Evolutionary conservation across 768 basidiomycete species (phyloP), one percentile per base, ranked within the genome.

Genomic region (Coprinopsis strossmayeri): DNA sequence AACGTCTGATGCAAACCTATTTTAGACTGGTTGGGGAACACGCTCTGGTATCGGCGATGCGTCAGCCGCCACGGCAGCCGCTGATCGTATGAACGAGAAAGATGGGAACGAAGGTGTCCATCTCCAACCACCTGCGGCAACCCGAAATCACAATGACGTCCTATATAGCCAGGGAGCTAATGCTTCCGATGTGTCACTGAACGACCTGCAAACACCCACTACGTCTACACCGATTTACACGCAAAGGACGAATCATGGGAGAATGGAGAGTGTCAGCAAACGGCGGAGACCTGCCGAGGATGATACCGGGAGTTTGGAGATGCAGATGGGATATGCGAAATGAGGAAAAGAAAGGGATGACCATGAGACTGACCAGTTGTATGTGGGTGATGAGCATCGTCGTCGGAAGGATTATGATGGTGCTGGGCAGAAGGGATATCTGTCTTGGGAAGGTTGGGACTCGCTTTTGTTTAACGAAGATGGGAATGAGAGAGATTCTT

Each of bases 1-100:
- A 32, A 26, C 27, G 7, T 17, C 12, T 52, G 18, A 51, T 12
- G 37, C 34, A 10, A 51, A n/a, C n/a, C n/a, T 44, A 20, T 53
- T 32, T 4, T 51, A 89, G 83, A 93, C 90, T 60, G 91, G 86
- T 34, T 95, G 91, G 92, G 92, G 92, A 35, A 96, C 91, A n/a
- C 85, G 91, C 64, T 81, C 92, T 4, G 91, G 92, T 69, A 89
- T 93, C 58, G 89, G 90, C 60, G 87, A 92, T 71, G 81, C 82
- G 1, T 70, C 81, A 0, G 80, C 82, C 30, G 87, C 88, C 44
- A 87, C 86, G 1, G 79, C 81, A 5, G 87, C 87, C 11, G 69
- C 74, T 47, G 82, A 79, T 53, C 65, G 65, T 54, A 63, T 63
- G 52, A 67, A 70, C 48, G 64, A 64, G 46, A 64, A 64, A 23